Evolutionary conservation across 495 filamentous ascomycete species (phyloP), one percentile per base, ranked within the genome.

Genomic region (Pseudomonodictys pantanalensis): DNA sequence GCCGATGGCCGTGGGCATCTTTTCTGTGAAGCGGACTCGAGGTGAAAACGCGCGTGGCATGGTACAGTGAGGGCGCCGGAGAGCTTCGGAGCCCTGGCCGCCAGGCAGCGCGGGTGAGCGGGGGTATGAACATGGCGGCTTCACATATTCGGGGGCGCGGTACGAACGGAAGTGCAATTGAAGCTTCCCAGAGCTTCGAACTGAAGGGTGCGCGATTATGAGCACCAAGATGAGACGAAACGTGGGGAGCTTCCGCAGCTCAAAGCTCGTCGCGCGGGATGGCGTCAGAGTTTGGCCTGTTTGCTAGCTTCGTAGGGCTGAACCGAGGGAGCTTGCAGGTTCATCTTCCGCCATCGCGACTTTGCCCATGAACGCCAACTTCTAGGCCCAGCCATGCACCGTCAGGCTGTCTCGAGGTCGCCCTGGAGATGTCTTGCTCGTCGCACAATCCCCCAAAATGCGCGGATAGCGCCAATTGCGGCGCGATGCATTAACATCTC

Each of bases 11-110:
- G 30, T 30, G 65, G 54, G 18, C 69, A 58, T 75, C 69, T 44
- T 75, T 75, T 45, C 72, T 64, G 54, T 70, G 72, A 3, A 66
- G 53, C 8, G 73, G 70, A 39, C 66, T 69, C 1, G 70, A 67
- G 3, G 67, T 61, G 56, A 75, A 75, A 58, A 72, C 66, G 10
- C 70, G 60, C 41, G 47, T 43, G 38, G 30, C 33, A 43, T 1
- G 24, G 29, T 2, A 11, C 20, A 28, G 39, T 11, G 28, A 50
- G 38, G 25, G 44, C 12, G 53, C 18, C 12, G 42, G 57, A 7
- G 55, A 26, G 20, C 20, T 46, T 42, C 46, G 44, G 45, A 57
- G 38, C n/a, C 25, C 47, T 6, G 53, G 58, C 52, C 62, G 51
- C 30, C 41, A 41, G 2, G 42, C 33, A 1, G 62, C 43, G 28